Percentiles rank a stretch among this genome's conserved stretches.
These are phyloP conservation scores for Dryas alaskensis DNA, from an alignment of 306 rosid genomes.

Conservation along the genomic window DNA sequence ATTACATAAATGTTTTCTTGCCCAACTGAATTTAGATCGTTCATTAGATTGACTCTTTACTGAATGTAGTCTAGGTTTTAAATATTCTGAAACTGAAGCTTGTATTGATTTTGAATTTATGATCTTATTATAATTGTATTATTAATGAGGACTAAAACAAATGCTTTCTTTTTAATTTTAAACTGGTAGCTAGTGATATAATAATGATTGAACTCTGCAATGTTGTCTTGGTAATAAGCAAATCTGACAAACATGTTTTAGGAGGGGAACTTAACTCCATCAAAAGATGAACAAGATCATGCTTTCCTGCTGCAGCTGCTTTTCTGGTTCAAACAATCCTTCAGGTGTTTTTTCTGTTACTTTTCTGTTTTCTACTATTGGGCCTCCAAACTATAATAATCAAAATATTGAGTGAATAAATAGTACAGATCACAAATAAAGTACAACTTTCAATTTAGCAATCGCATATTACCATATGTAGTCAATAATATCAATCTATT, in stretches of 20 bases:
- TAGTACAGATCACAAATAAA: not conserved
- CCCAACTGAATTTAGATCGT: no score
- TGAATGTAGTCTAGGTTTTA: not conserved
- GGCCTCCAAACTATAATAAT: not conserved
- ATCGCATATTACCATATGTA: not conserved
- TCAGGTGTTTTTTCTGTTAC: slow-evolving; percentile 55
- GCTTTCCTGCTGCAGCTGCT: slow-evolving; percentile 91
- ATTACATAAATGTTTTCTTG: no score
- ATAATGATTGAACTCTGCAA: not conserved
- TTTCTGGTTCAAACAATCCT: slow-evolving; percentile 90
- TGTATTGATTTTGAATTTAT: not conserved
- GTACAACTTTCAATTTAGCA: not conserved
- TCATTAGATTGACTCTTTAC: no score
- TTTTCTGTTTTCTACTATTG: slow-evolving; percentile 10
- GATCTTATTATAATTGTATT: not conserved
- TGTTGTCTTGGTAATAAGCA: slow-evolving; percentile 21
- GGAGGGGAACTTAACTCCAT: slow-evolving; percentile 81
- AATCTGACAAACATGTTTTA: slow-evolving; percentile 40
- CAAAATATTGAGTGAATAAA: not conserved
- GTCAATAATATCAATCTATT: not conserved
- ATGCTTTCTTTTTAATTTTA: not conserved
- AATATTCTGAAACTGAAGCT: not conserved
- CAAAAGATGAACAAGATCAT: slow-evolving; percentile 65
- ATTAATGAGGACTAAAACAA: not conserved
- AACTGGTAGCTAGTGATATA: not conserved